These are phyloP conservation scores for Mycena indigotica DNA, from an alignment of 768 basidiomycete species.

Conservation along the genomic window DNA sequence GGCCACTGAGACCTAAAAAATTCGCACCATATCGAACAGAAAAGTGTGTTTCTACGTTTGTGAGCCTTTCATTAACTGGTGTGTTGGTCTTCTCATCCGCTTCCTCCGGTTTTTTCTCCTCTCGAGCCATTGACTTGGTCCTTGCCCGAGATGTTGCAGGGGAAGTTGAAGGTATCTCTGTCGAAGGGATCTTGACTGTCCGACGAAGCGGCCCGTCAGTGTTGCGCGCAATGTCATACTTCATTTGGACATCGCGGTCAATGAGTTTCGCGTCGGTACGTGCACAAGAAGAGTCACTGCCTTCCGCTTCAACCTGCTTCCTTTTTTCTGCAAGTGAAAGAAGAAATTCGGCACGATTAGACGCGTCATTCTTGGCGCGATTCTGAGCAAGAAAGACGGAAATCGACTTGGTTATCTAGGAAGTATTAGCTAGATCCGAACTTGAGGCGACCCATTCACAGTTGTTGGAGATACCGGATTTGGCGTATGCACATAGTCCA, in stretches of 20 bases:
- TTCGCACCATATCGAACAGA: slow-evolving; percentile 71
- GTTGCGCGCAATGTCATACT: slow-evolving; percentile 87
- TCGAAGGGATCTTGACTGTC: slow-evolving; percentile 35
- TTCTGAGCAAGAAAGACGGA: slow-evolving; percentile 72
- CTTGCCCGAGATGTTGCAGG: slow-evolving; percentile 9
- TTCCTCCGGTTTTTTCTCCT: slow-evolving; percentile 13
- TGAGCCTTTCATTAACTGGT: slow-evolving; percentile 61
- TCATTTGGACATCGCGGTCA: slow-evolving; percentile 78
- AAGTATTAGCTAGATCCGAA: too few relatives aligned
- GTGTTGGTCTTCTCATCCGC: slow-evolving; percentile 22
- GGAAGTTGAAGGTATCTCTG: neutral
- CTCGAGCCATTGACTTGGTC: slow-evolving; percentile 12
- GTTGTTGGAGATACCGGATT: slow-evolving; percentile 41
- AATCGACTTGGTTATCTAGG: slow-evolving; percentile 69
- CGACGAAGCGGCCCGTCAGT: slow-evolving; percentile 73
- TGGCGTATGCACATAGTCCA: slow-evolving; percentile 59
- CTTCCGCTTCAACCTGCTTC: slow-evolving; percentile 40
- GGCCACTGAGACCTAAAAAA: neutral
- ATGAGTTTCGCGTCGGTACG: slow-evolving; percentile 71
- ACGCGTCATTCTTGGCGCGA: slow-evolving; percentile 71
- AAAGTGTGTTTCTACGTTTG: slow-evolving; percentile 70
- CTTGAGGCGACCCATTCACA: too few relatives aligned
- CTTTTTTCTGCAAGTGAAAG: slow-evolving; percentile 59
- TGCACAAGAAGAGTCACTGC: slow-evolving; percentile 58
- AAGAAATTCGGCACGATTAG: slow-evolving; percentile 78